Evolutionary conservation across 129 eudicot species (phyloP).

Genomic region (Pulicaria dysenterica): DNA sequence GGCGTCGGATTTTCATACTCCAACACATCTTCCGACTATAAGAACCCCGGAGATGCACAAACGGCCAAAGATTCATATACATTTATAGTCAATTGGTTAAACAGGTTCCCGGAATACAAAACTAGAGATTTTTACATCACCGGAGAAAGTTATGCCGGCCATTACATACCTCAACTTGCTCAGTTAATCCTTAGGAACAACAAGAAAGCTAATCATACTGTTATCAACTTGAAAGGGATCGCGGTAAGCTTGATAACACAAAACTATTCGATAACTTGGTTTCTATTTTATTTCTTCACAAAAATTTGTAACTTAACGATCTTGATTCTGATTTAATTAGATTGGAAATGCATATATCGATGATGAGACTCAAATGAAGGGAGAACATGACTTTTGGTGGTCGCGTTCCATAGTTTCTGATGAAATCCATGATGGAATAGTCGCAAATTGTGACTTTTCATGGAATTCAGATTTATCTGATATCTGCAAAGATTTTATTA

Average conservation of each 20-base stretch:
- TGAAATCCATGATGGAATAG: constrained; percentile 48
- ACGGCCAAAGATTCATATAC: constrained; percentile 63
- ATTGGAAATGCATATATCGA: constrained; percentile 64
- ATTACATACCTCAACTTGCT: constrained; percentile 46
- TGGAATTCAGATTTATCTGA: constrained; percentile 32
- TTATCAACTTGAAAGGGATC: constrained; percentile 55
- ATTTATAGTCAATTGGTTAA: constrained; percentile 74
- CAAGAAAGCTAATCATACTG: constrained; percentile 30
- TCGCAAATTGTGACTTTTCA: constrained; percentile 42
- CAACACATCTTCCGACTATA: constrained; percentile 63
- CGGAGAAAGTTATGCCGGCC: constrained; percentile 95
- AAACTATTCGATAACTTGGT: neutral
- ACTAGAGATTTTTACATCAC: constrained; percentile 64
- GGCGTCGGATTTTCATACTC: constrained; percentile 99
- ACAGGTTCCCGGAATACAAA: constrained; percentile 69
- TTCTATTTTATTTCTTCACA: no score
- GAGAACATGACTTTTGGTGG: constrained; percentile 48
- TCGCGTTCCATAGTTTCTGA: constrained; percentile 45
- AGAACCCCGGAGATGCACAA: constrained; percentile 39
- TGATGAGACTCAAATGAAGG: constrained; percentile 31
- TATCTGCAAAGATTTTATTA: constrained; percentile 21
- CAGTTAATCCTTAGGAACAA: constrained; percentile 39
- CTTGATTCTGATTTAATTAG: constrained; percentile 26
- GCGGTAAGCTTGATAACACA: constrained; percentile 44
- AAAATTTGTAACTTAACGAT: neutral